Conservation (phyloP, 2,329 filamentous ascomycete species). For the Albophoma yamanashiensis region DNA sequence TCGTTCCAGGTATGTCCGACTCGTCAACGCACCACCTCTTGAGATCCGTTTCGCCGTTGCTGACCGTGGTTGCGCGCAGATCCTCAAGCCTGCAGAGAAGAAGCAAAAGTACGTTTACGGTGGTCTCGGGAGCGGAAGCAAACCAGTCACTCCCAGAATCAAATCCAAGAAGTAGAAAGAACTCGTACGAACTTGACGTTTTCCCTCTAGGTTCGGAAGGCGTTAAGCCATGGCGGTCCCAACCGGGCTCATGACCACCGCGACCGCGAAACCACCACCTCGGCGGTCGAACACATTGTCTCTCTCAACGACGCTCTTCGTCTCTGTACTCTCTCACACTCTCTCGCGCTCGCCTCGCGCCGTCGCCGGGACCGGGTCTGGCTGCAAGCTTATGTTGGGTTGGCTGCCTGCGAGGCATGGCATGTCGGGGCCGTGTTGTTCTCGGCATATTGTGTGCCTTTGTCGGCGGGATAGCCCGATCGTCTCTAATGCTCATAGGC, state of each 20-base stretch:
- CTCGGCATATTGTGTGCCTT: neutral
- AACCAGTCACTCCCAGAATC: conserved; percentile 12
- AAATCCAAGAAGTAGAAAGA: conserved; percentile 13
- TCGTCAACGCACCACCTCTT: neutral
- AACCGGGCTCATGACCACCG: conserved; percentile 10
- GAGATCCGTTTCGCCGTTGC: neutral
- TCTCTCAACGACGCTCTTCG: conserved; percentile 6
- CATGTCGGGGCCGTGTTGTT: conserved; percentile 8
- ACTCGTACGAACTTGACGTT: conserved; percentile 47
- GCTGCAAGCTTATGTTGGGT: conserved; percentile 14
- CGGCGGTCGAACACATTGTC: conserved; percentile 4
- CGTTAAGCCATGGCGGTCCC: conserved; percentile 45
- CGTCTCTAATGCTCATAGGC: conserved; percentile 27
- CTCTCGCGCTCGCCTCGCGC: conserved; percentile 15
- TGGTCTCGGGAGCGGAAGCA: conserved; percentile 49
- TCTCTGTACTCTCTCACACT: conserved; percentile 5
- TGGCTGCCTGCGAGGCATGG: conserved; percentile 16
- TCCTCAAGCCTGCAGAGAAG: conserved; percentile 99
- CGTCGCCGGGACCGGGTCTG: conserved; percentile 11
- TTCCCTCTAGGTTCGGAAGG: conserved; percentile 89
- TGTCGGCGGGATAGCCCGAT: conserved; percentile 10
- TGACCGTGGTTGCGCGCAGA: conserved; percentile 38
- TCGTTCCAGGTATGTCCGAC: conserved; percentile 77
- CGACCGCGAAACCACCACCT: conserved; percentile 8
- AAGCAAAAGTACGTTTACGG: conserved; percentile 98